Base-by-base conservation (phyloP, 805 yeast species). In the Sungouiella thailandica region DNA sequence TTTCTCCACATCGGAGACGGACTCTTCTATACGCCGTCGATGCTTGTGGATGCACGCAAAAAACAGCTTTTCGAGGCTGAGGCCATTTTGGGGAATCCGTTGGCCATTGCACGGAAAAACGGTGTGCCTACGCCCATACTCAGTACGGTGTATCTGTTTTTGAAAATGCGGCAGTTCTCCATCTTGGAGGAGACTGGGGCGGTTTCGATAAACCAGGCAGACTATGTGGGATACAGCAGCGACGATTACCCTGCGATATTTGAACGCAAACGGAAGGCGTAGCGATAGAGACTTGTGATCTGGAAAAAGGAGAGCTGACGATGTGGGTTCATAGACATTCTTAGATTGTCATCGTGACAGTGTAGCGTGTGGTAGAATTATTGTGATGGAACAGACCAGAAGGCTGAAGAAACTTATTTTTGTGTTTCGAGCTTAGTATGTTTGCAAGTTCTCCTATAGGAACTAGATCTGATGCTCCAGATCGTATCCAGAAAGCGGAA, bases 1-100 rank as follows among this genome's bases (percentile, higher is more conserved):
- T 72, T 77, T 65, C 53, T 76, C 23, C 78, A 76, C 42, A 65
- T 76, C 14, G 63, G 66, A 10, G 71, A 65, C 40, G 49, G 47
- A 2, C 32, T 43, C 10, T 45, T 40, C 58, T 83, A 74, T 52
- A 67, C 70, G 32, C 90, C 90, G 2, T 80, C 88, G 4, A 83
- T 83, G 90, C 60, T 72, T 40, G 82, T 80, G 8, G 93, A 83
- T 50, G 69, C 70, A 14, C 60, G 73, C 32, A 78, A 80, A 43
- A 76, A 78, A 17, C 79, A 82, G 49, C 77, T 78, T 30, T 72
- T 83, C 44, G 94, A 85, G 55, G 56, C 78, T 18, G 88, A 83
- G 48, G 81, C 74, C 15, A 80, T 85, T 39, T 59, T 83, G 32
- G 89, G 90, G 4, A 83, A 80, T 47, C 41, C 48, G 66, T 82